Conservation (phyloP, 768 basidiomycete genomes). For the Mycena vitilis region DNA sequence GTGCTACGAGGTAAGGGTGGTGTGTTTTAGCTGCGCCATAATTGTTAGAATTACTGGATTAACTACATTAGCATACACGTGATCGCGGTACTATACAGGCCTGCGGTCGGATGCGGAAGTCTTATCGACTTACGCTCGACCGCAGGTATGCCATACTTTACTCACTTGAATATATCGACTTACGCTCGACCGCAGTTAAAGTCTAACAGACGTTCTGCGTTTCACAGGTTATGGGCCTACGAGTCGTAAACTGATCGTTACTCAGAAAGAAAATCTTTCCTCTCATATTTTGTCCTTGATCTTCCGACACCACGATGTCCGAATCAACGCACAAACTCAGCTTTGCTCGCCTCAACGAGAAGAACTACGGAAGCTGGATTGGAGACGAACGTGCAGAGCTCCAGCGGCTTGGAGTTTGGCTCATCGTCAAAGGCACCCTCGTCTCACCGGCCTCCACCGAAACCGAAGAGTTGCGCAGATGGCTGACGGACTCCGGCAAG, state of each 20-base stretch:
- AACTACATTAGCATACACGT: too few species aligned
- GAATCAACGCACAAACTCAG: slow-evolving; percentile 4
- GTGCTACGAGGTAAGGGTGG: too few species aligned
- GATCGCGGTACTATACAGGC: too few species aligned
- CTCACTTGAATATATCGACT: too few species aligned
- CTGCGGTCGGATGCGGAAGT: too few species aligned
- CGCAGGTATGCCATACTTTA: too few species aligned
- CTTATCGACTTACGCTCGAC: too few species aligned
- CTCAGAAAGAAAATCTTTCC: not conserved
- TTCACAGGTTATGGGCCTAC: slow-evolving; percentile 16
- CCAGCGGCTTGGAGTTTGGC: slow-evolving; percentile 8
- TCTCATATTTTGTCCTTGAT: not conserved
- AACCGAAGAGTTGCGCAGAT: too few species aligned
- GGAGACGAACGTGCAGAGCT: slow-evolving; percentile 8
- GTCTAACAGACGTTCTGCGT: not conserved
- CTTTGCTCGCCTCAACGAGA: slow-evolving; percentile 11
- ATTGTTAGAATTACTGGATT: too few species aligned
- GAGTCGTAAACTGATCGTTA: not conserved
- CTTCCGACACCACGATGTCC: not conserved
- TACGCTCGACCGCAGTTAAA: too few species aligned
- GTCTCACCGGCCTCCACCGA: not conserved
- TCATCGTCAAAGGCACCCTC: not conserved
- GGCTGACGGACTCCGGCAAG: too few species aligned
- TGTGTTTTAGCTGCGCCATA: too few species aligned
- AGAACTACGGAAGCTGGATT: slow-evolving; percentile 1